phyloP scores from a whole-genome alignment of 257 asterid genomes.

The Dorcoceras hygrometricum region DNA sequence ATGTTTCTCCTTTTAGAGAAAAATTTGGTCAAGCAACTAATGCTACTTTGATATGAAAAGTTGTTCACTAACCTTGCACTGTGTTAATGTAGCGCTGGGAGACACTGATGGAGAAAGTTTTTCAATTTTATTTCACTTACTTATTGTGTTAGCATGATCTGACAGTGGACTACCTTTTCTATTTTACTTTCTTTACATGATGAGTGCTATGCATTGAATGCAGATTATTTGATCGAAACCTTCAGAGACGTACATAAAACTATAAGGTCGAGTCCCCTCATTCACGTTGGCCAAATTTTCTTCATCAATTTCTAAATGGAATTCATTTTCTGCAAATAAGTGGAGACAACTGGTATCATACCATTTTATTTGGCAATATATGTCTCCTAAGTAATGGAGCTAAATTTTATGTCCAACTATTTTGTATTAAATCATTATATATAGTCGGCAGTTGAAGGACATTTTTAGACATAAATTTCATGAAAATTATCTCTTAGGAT shows the following conservation, averaged over 20 bases:
- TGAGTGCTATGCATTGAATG: constrained; percentile 28
- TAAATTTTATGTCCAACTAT: neutral
- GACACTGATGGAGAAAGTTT: neutral
- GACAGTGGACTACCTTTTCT: constrained; percentile 18
- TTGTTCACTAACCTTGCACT: constrained; percentile 6
- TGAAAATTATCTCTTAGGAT: neutral
- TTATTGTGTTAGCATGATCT: neutral
- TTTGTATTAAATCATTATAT: neutral
- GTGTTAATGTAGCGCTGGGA: neutral
- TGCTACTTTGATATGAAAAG: neutral
- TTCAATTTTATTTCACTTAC: constrained; percentile 8
- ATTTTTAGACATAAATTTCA: neutral
- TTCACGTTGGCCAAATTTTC: neutral
- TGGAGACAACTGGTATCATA: neutral
- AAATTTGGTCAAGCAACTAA: neutral
- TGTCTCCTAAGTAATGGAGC: constrained; percentile 1
- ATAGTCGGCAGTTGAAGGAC: neutral
- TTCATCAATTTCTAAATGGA: neutral
- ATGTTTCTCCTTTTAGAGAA: neutral
- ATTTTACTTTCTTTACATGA: constrained; percentile 19
- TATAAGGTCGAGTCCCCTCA: constrained; percentile 48
- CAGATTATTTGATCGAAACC: constrained; percentile 79
- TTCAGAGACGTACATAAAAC: constrained; percentile 63
- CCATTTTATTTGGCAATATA: neutral
- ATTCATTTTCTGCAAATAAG: constrained; percentile 2